A percentile compares a stretch with the other conserved stretches of the same genome.
These are phyloP conservation scores for Apiospora rasikravindrae DNA, from an alignment of 2,329 filamentous ascomycete species.

Conservation along the genomic window DNA sequence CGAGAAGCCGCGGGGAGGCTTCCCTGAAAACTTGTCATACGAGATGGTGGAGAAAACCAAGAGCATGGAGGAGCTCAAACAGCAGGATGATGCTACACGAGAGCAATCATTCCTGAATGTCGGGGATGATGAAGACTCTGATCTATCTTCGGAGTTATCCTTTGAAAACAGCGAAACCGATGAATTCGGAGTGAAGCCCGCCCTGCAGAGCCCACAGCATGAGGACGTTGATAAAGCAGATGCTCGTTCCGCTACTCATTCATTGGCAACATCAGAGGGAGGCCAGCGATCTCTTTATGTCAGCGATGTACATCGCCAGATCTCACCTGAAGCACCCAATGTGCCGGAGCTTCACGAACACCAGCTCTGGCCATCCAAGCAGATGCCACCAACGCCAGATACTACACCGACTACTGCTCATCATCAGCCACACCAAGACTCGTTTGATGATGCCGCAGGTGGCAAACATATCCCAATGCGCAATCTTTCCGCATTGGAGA, in stretches of 20 bases:
- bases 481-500: constrained; percentile 39
- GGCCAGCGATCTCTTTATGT: constrained; percentile 16
- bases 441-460: constrained; percentile 38
- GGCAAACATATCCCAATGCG: constrained; percentile 42
- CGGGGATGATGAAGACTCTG: constrained; percentile 57
- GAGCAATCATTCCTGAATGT: constrained; percentile 35
- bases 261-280: background rate
- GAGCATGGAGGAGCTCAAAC: constrained; percentile 52
- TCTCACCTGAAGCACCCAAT: constrained; percentile 45
- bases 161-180: constrained; percentile 49
- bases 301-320: constrained; percentile 41
- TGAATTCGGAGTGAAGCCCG: constrained; percentile 33
- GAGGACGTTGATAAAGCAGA: background rate
- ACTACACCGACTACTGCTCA: constrained; percentile 51
- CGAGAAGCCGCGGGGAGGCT: constrained; percentile 21
- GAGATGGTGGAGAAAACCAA: constrained; percentile 60
- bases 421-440: constrained; percentile 40
- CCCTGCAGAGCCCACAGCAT: background rate
- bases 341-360: constrained; percentile 46
- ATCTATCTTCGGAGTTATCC: constrained; percentile 69
- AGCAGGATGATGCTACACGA: constrained; percentile 29
- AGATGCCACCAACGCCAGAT: constrained; percentile 56
- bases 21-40: constrained; percentile 52
- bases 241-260: background rate
- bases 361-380: constrained; percentile 51